These are phyloP conservation scores for Aspergillus terreus DNA, from an alignment of 2,329 filamentous ascomycete genomes.

Conservation along the genomic window DNA sequence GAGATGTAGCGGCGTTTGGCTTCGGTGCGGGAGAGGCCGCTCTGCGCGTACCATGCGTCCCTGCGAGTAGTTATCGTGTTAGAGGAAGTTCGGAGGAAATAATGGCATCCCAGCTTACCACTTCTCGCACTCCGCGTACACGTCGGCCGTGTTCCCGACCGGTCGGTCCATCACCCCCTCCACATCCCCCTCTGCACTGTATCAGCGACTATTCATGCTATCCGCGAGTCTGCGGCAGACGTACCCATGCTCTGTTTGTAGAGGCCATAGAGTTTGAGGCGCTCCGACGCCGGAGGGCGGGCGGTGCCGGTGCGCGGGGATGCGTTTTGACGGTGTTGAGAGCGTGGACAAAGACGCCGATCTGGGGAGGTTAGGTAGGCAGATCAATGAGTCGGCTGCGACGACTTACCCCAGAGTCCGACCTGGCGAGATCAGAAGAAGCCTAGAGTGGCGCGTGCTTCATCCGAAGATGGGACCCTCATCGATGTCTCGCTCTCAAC, in stretches of 20 bases:
- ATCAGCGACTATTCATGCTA: too few relatives aligned
- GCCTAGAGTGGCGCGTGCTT: conserved; percentile 21
- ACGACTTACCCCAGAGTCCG: conserved; percentile 44
- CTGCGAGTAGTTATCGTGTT: conserved; percentile 31
- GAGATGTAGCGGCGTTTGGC: conserved; percentile 93
- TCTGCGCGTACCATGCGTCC: conserved; percentile 94
- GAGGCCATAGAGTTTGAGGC: conserved; percentile 89
- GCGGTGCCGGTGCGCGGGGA: conserved; percentile 88
- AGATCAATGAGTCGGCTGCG: neutral
- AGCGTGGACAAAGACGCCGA: conserved; percentile 97
- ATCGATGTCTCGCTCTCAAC: conserved; percentile 18
- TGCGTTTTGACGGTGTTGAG: conserved; percentile 97
- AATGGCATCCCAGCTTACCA: conserved; percentile 47
- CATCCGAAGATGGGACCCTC: conserved; percentile 31
- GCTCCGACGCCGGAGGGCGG: conserved; percentile 78
- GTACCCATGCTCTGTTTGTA: conserved; percentile 95
- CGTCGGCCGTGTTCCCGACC: conserved; percentile 47
- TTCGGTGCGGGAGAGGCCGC: conserved; percentile 78
- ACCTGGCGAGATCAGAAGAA: conserved; percentile 34
- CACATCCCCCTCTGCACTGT: conserved; percentile 74
- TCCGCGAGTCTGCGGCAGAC: conserved; percentile 8
- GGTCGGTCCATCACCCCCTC: conserved; percentile 90
- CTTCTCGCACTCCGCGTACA: conserved; percentile 59
- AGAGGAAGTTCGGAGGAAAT: neutral
- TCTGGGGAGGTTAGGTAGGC: conserved; percentile 52